Conservation (phyloP, 78 protist genomes). For the Chrysochromulina parva region DNA sequence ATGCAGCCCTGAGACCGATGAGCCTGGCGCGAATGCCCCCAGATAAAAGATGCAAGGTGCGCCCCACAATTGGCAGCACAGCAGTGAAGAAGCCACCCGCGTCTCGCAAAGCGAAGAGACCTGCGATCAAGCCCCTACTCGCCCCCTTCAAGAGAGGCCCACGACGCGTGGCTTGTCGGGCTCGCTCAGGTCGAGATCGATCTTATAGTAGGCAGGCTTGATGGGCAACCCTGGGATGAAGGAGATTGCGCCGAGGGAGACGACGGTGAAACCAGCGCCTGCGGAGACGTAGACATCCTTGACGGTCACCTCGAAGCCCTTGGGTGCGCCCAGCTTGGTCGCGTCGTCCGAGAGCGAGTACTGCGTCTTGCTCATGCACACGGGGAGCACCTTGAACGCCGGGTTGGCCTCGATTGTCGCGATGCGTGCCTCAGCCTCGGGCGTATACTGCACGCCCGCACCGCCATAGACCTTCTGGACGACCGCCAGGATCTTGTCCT, state of each 20-base stretch:
- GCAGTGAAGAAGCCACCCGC: too few species aligned
- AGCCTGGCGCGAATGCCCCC: too few species aligned
- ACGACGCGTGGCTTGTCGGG: background rate
- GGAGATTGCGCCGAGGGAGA: slow-evolving; percentile 66
- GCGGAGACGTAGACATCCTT: slow-evolving; percentile 77
- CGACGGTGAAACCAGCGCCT: slow-evolving; percentile 92
- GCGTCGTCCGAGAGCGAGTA: slow-evolving; percentile 87
- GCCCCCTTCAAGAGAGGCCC: background rate
- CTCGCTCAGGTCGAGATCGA: slow-evolving; percentile 22
- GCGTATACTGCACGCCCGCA: slow-evolving; percentile 70
- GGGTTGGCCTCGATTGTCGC: slow-evolving; percentile 49
- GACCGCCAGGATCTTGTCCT: slow-evolving; percentile 77
- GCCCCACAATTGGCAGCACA: too few species aligned
- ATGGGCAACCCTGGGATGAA: slow-evolving; percentile 31
- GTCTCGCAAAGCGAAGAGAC: too few species aligned
- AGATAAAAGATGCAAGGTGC: too few species aligned
- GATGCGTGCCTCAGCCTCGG: slow-evolving; percentile 70
- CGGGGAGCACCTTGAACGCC: slow-evolving; percentile 87
- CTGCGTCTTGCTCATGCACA: slow-evolving; percentile 98
- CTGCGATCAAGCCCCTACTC: too few species aligned
- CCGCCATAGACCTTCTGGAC: slow-evolving; percentile 90
- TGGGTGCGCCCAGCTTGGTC: slow-evolving; percentile 77
- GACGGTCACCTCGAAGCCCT: slow-evolving; percentile 84
- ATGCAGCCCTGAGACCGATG: too few species aligned
- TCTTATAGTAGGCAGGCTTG: slow-evolving; percentile 29